Base-by-base conservation (phyloP, 2,329 filamentous ascomycete species). In the Venturia oleaginea region DNA sequence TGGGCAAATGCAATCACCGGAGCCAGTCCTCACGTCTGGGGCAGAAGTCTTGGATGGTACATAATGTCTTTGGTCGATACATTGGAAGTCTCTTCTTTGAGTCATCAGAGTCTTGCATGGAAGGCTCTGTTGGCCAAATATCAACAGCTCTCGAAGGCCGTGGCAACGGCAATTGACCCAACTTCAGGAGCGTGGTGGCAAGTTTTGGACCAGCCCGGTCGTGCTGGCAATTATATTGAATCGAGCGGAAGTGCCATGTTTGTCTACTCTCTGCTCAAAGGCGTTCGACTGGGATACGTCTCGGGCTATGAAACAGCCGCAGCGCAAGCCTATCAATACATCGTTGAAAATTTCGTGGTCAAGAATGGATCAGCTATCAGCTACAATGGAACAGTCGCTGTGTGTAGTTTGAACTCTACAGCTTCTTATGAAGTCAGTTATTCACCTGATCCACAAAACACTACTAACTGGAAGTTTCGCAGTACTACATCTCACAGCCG, bases 201-300 rank as follows among this genome's bases (percentile, higher is more conserved):
- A 67, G 74, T 86, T 48, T 79, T 86, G 73, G 79, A 78, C 65
- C 77, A 79, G 46, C 77, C 79, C 0, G 78, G 77, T 1, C 68
- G 71, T 2, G 64, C 76, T 38, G 81, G 80, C 0, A 87, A 87
- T 69, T 87, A 85, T 69, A 77, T 87, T 46, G 84, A 87, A 75
- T 82, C 80, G 38, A 85, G 82, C 62, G 82, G 78, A 13, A 81
- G 79, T 11, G 81, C 80, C 2, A 84, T 87, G 80, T 86, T 85
- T 68, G 76, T 78, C 0, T 84, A 82, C 64, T 78, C 81, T 0
- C 72, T 84, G 66, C 70, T 84, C 15, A 80, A 77, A 67, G 83
- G 79, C 0, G 72, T 75, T 10, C 69, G 75, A 37, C 55, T 77
- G 6, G 79, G 78, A 0, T 70, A 63, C 68, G 66, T 11, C 69